These are phyloP conservation scores for Noccaea caerulescens DNA, from an alignment of 345 rosid genomes.

Conservation along the genomic window DNA sequence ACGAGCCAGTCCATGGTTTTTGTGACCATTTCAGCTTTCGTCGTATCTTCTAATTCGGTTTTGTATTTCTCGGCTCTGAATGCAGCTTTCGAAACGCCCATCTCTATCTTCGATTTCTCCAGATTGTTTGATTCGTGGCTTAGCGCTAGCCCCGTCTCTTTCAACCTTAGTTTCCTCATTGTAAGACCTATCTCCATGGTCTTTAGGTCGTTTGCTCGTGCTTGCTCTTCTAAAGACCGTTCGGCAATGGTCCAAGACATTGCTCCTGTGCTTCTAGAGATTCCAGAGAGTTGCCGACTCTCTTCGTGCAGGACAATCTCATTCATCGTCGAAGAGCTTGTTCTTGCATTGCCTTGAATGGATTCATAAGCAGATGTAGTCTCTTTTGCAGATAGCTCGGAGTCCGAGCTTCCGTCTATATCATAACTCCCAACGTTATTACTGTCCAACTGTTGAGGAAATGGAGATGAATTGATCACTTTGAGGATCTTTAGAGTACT, in stretches of 20 bases:
- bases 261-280: constrained; percentile 41
- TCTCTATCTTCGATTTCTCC: constrained; percentile 65
- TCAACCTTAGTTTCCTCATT: constrained; percentile 54
- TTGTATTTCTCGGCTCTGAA: constrained; percentile 77
- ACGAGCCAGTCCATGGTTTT: constrained; percentile 78
- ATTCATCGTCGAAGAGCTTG: constrained; percentile 34
- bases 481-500: constrained; percentile 85
- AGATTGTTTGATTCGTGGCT: constrained; percentile 60
- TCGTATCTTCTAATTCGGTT: constrained; percentile 67
- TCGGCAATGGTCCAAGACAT: constrained; percentile 49
- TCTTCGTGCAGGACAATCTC: constrained; percentile 50
- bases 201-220: constrained; percentile 80
- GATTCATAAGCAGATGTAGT: constrained; percentile 44
- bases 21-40: constrained; percentile 66
- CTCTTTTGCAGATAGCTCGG: constrained; percentile 39
- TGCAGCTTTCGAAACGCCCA: constrained; percentile 69
- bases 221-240: constrained; percentile 63
- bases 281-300: constrained; percentile 47
- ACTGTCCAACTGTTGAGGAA: constrained; percentile 32
- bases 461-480: constrained; percentile 60
- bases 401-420: constrained; percentile 45
- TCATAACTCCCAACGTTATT: constrained; percentile 39
- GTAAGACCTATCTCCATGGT: constrained; percentile 57
- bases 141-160: constrained; percentile 60
- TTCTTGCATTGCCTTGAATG: constrained; percentile 41